A percentile compares a stretch with the other conserved stretches of the same genome.
phyloP scores from a whole-genome alignment of 2,329 filamentous ascomycete genomes.

The Beauveria medogensis region DNA sequence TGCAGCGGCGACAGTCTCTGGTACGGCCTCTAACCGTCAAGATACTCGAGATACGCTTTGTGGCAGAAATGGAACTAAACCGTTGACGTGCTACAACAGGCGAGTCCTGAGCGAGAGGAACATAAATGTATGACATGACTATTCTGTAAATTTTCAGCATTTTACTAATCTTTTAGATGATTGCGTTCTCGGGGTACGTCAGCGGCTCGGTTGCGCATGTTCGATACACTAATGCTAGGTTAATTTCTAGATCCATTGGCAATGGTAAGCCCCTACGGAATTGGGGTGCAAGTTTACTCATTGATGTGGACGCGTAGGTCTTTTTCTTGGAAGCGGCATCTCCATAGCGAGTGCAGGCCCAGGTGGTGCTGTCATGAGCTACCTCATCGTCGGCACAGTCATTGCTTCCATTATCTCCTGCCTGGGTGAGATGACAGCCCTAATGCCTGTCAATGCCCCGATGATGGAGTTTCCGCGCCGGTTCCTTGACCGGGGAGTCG shows the following conservation, averaged over 20 bases:
- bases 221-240: neutral
- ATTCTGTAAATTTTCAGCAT: neutral
- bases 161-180: constrained; percentile 27
- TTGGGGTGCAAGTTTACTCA: too few species aligned
- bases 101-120: constrained; percentile 32
- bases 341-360: constrained; percentile 32
- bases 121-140: constrained; percentile 26
- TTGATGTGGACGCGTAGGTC: constrained; percentile 16
- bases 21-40: neutral
- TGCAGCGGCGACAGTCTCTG: constrained; percentile 7
- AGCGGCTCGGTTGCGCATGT: neutral
- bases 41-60: neutral
- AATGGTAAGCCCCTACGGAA: constrained; percentile 23
- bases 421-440: constrained; percentile 31
- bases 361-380: constrained; percentile 30
- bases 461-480: constrained; percentile 31
- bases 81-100: constrained; percentile 18
- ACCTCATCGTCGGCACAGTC: constrained; percentile 34
- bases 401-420: constrained; percentile 35
- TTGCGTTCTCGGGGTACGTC: constrained; percentile 34
- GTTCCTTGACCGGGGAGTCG: constrained; percentile 28
- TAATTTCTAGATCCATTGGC: constrained; percentile 20
- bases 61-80: neutral
- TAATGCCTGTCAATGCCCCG: constrained; percentile 31
- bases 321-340: constrained; percentile 32